Conservation (phyloP, 768 basidiomycete species). For the Leucocoprinus birnbaumii region DNA sequence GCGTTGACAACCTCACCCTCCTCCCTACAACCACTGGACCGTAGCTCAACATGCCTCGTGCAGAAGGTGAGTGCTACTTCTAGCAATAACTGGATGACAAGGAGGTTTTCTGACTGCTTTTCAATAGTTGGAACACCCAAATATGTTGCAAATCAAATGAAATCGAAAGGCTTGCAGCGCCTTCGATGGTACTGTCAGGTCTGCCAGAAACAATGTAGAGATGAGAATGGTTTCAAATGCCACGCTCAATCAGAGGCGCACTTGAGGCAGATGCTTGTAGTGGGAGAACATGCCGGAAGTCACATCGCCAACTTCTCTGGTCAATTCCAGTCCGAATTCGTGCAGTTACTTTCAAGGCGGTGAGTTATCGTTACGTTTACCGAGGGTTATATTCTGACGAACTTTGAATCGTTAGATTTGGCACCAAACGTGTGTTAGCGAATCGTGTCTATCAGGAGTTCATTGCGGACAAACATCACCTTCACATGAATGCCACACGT, state of each 20-base stretch:
- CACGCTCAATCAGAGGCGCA: slow-evolving; percentile 88
- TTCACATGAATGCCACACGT: slow-evolving; percentile 98
- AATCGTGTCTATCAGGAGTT: slow-evolving; percentile 98
- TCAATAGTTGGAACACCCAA: slow-evolving; percentile 80
- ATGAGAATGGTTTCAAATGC: slow-evolving; percentile 99
- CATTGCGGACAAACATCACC: slow-evolving; percentile 88
- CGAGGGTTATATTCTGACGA: slow-evolving; percentile 6
- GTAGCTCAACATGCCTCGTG: slow-evolving; percentile 72
- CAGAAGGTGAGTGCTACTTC: slow-evolving; percentile 73
- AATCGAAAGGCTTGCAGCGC: slow-evolving; percentile 93
- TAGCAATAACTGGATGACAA: no score
- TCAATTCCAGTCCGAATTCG: slow-evolving; percentile 90
- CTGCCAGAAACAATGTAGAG: slow-evolving; percentile 97
- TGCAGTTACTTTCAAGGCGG: slow-evolving; percentile 85
- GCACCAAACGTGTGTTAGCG: slow-evolving; percentile 91
- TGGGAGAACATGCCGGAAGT: slow-evolving; percentile 89
- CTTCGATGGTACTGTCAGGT: slow-evolving; percentile 99
- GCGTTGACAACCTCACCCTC: background rate
- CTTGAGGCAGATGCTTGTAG: slow-evolving; percentile 94
- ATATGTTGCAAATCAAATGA: slow-evolving; percentile 93
- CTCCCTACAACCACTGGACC: background rate
- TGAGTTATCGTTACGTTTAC: slow-evolving; percentile 27
- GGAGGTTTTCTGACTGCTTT: no score
- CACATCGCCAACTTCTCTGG: slow-evolving; percentile 90
- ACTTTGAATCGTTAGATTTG: slow-evolving; percentile 49